Conservation (phyloP, 768 basidiomycete genomes). For the Zangia roseola region DNA sequence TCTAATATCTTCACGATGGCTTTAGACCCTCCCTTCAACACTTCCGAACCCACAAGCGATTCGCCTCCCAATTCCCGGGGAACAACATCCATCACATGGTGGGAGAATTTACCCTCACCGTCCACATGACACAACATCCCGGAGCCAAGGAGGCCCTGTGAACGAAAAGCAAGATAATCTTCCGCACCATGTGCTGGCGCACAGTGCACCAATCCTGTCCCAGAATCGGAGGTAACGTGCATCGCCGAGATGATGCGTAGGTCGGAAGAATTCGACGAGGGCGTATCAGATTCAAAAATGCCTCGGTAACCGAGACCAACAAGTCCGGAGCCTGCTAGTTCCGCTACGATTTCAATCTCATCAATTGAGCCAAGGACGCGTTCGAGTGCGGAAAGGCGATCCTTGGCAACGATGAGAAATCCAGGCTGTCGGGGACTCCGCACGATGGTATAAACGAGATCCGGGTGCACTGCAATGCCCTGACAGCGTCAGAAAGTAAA, state of each 20-base stretch:
- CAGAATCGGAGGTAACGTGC: slow-evolving; percentile 85
- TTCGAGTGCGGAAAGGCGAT: slow-evolving; percentile 42
- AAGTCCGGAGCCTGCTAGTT: slow-evolving; percentile 44
- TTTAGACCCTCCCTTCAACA: slow-evolving; percentile 70
- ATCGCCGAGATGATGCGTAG: slow-evolving; percentile 61
- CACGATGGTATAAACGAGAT: slow-evolving; percentile 64
- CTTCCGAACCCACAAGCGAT: slow-evolving; percentile 64
- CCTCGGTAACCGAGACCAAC: slow-evolving; percentile 58
- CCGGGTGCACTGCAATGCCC: slow-evolving; percentile 87
- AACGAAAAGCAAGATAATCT: slow-evolving; percentile 80
- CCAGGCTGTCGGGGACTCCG: slow-evolving; percentile 27
- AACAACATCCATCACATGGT: slow-evolving; percentile 55
- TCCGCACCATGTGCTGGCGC: slow-evolving; percentile 94
- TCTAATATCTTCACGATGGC: slow-evolving; percentile 63
- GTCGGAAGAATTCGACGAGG: background rate
- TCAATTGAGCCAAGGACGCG: slow-evolving; percentile 19
- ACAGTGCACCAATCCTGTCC: slow-evolving; percentile 93
- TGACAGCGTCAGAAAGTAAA: slow-evolving; percentile 27
- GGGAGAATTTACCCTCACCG: slow-evolving; percentile 66
- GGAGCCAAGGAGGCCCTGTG: slow-evolving; percentile 47
- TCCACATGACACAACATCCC: slow-evolving; percentile 82
- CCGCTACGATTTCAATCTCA: slow-evolving; percentile 20
- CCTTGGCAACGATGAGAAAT: slow-evolving; percentile 50
- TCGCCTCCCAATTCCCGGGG: slow-evolving; percentile 35
- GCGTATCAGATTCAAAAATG: slow-evolving; percentile 47